phyloP scores from a whole-genome alignment of 345 rosid genomes.

The Noccaea caerulescens region DNA sequence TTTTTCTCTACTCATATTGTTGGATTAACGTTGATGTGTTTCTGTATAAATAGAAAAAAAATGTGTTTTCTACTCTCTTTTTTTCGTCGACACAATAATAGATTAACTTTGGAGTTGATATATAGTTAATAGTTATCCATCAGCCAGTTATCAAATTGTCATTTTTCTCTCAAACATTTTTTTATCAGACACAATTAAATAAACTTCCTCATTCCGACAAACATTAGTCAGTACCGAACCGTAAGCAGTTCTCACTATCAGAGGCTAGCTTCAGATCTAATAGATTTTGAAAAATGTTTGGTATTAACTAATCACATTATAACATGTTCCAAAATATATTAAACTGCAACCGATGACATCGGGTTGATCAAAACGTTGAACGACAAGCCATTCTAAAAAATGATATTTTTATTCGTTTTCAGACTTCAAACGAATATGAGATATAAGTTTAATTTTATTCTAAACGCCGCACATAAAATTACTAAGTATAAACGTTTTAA shows the following conservation, averaged over 20 bases:
- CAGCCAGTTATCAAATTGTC: constrained; percentile 1
- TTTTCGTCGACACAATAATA: constrained; percentile 12
- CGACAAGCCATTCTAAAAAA: background rate
- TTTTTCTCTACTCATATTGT: constrained; percentile 22
- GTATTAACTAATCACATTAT: background rate
- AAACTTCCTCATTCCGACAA: background rate
- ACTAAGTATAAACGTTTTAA: background rate
- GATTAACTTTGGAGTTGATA: constrained; percentile 12
- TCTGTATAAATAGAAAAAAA: constrained; percentile 25
- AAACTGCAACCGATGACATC: background rate
- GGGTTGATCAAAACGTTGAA: constrained; percentile 23
- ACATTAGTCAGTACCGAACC: background rate
- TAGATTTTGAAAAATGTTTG: background rate
- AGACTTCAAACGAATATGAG: background rate
- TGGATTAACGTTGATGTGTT: constrained; percentile 5
- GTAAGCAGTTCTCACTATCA: background rate
- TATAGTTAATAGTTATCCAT: constrained; percentile 16
- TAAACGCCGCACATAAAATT: background rate
- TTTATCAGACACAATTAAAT: background rate
- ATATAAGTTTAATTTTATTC: background rate
- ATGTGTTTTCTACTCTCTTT: constrained; percentile 2
- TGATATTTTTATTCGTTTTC: background rate
- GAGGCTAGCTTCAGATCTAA: background rate
- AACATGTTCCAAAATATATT: background rate
- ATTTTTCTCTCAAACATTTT: background rate